Conservation (phyloP, 2,329 filamentous ascomycete genomes). For the Aspergillus nomiae region DNA sequence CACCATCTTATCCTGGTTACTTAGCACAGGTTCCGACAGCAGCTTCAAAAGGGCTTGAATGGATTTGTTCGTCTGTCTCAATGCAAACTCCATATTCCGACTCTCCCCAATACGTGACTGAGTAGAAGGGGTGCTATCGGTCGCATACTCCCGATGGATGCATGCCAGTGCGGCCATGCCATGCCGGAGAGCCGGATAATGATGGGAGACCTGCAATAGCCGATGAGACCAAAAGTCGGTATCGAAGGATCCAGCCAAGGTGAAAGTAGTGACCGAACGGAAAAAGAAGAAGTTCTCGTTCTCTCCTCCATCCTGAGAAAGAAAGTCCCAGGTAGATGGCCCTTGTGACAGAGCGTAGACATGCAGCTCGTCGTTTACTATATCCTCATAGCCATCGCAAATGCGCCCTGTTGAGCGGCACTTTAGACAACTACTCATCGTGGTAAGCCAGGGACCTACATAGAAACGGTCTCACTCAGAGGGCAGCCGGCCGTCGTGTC, state of each 20-base stretch:
- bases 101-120: not conserved
- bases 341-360: too few relatives aligned
- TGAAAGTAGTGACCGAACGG: too few relatives aligned
- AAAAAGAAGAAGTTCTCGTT: too few relatives aligned
- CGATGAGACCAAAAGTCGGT: not conserved
- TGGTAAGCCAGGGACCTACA: not conserved
- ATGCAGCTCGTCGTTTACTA: not conserved
- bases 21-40: not conserved
- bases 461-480: too few relatives aligned
- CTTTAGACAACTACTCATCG: not conserved
- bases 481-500: too few relatives aligned
- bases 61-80: too few relatives aligned
- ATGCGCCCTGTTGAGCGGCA: not conserved
- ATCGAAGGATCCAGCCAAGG: too few relatives aligned
- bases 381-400: not conserved
- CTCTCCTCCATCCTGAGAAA: too few relatives aligned
- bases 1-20: not conserved
- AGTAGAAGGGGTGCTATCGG: not conserved
- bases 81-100: too few relatives aligned
- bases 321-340: too few relatives aligned
- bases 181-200: slow-evolving; percentile 7
- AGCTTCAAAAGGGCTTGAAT: too few relatives aligned
- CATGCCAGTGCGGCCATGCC: slow-evolving; percentile 8
- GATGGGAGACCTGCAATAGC: not conserved
- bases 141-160: slow-evolving; percentile 5